Evolutionary conservation across 1,284 basidiomycete species (phyloP), one percentile per base, ranked within the genome.

Genomic region (Fomitopsis betulina): DNA sequence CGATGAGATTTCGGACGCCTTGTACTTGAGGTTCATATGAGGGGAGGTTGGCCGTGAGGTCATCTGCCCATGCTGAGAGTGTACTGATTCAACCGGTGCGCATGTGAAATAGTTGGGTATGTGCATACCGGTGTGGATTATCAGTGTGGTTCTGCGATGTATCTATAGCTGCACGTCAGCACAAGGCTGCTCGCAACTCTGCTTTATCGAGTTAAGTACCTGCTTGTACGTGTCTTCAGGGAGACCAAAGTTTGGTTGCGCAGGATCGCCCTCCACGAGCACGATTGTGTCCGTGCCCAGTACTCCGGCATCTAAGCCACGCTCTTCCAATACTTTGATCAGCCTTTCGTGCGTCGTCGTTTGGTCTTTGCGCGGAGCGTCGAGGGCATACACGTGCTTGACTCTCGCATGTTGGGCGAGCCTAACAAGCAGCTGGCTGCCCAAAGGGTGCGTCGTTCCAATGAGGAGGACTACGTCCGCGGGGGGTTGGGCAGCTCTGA

Each of bases 361-460:
- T 12, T 56, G 42, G 7, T 55, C 58, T 27, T 60, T 63, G 12
- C 40, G 3, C 32, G 40, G 6, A 30, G 73, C 61, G 58, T 72
- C 72, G 42, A 75, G 56, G 9, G 70, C 71, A 60, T 70, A 74
- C 5, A 74, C 62, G 5, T 60, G 58, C n/a, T 17, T 19, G 7
- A 75, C 68, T 0, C 56, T 21, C 1, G 63, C 53, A 21, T 57
- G 33, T 13, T 58, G 30, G 3, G 70, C 57, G 19, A 74, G 63
- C 32, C 60, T 49, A 0, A 65, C 62, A 2, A 76, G 63, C 6
- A 73, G 52, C 30, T 67, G 61, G 4, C 67, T 65, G 4, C 74
- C 74, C 3, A 75, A 59, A 19, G 64, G 60, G 9, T 74, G 72
- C 2, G 74, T 75, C 7, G 70, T 69, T 19, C 75, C 75, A 0